Evolutionary conservation across 495 filamentous ascomycete genomes (phyloP), one percentile per base, ranked within the genome.

Genomic region (Cryomyces minteri): DNA sequence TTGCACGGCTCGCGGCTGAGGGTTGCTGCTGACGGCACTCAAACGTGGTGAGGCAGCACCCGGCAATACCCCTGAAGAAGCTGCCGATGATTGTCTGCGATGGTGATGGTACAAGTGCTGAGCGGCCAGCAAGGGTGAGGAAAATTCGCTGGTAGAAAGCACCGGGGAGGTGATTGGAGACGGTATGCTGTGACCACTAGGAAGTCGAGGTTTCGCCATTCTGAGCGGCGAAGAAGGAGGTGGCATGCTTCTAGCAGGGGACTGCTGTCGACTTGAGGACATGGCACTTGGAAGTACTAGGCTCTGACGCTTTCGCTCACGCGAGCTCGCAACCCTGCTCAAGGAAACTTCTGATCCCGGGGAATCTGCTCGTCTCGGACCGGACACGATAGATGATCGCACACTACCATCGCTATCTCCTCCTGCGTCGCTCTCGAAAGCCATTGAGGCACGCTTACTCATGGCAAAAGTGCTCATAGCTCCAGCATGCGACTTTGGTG

Each of bases 91-190:
- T 57, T 95, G 84, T 41, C 90, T 76, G 31, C 90, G 80, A 61
- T 95, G 90, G 54, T 92, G 86, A 52, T 75, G 72, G 48, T 66
- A 65, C 39, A 72, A 59, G 47, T 71, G 58, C 59, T 71, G 66
- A 31, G 58, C 59, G 43, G 58, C 48, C 32, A 74, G 53, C 51
- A 74, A 30, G n/a, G 84, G 83, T 9, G 84, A 85, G 9, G 72
- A 73, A 56, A 94, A 75, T 53, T 96, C 90, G 52, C 77, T 78
- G 25, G 72, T 73, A 28, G 84, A 75, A 10, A 93, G 71, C 51
- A 88, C 80, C 4, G 90, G 90, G 4, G 90, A 98, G 1, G 80
- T 79, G 45, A 93, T 77, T 4, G 90, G 90, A 5, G 90, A 96
- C 25, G 79, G 74, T 42, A 94, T 54, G 41, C 71, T 74, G 11